A percentile compares a stretch with the other conserved stretches of the same genome.
phyloP scores from a whole-genome alignment of 306 rosid species.

The Trifolium repens region DNA sequence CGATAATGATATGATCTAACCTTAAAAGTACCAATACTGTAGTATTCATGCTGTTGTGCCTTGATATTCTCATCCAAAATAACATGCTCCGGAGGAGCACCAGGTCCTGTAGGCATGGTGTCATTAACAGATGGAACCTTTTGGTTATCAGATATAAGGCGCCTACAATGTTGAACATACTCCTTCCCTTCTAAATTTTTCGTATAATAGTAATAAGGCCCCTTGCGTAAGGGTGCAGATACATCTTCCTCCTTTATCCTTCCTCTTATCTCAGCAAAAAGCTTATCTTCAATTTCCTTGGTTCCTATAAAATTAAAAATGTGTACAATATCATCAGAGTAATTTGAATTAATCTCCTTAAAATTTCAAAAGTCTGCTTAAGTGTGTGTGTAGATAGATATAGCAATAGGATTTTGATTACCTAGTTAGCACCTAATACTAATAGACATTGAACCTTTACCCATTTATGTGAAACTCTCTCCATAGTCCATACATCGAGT shows the following conservation, averaged over 20 bases:
- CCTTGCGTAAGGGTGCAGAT: slow-evolving; percentile 71
- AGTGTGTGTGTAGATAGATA: background rate
- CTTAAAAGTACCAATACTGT: slow-evolving; percentile 63
- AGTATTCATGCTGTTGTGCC: slow-evolving; percentile 68
- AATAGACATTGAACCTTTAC: slow-evolving; percentile 17
- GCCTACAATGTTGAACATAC: slow-evolving; percentile 81
- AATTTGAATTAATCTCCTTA: background rate
- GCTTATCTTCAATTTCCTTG: slow-evolving; percentile 65
- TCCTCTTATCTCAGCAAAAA: slow-evolving; percentile 75
- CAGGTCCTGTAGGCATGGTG: slow-evolving; percentile 69
- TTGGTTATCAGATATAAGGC: slow-evolving; percentile 55
- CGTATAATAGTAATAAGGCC: slow-evolving; percentile 70
- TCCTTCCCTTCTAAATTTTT: slow-evolving; percentile 75
- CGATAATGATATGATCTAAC: slow-evolving; percentile 42
- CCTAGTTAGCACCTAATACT: background rate
- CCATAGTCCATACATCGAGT: background rate
- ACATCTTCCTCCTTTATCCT: slow-evolving; percentile 87
- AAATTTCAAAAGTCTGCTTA: background rate
- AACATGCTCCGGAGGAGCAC: slow-evolving; percentile 75
- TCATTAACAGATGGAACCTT: slow-evolving; percentile 62
- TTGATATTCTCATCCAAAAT: slow-evolving; percentile 83
- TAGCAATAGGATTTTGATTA: background rate
- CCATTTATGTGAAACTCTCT: background rate
- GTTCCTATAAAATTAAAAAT: slow-evolving; percentile 55
- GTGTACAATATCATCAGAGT: background rate